Evolutionary conservation across 2,329 filamentous ascomycete genomes (phyloP).

Genomic region (Aphanocladium album): DNA sequence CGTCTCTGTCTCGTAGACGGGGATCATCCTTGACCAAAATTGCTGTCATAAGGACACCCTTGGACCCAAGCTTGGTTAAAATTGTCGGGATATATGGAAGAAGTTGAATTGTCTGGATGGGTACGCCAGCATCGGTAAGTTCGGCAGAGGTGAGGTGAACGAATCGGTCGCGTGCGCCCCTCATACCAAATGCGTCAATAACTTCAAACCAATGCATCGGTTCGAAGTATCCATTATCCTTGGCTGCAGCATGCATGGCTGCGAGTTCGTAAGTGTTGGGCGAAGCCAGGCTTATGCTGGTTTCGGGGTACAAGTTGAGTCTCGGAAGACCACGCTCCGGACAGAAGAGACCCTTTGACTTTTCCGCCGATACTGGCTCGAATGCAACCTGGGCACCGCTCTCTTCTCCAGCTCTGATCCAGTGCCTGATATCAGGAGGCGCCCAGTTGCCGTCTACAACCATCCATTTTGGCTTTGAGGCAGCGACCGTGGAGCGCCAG

Average conservation of each 20-base stretch:
- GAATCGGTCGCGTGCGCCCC: slow-evolving; percentile 67
- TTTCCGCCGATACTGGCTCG: slow-evolving; percentile 83
- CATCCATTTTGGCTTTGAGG: slow-evolving; percentile 64
- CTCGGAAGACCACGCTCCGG: slow-evolving; percentile 31
- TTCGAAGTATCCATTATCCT: slow-evolving; percentile 62
- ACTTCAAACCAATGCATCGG: slow-evolving; percentile 69
- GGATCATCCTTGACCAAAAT: slow-evolving; percentile 64
- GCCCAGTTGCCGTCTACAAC: slow-evolving; percentile 88
- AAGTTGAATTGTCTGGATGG: slow-evolving; percentile 77
- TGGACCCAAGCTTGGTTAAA: slow-evolving; percentile 72
- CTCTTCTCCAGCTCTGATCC: slow-evolving; percentile 58
- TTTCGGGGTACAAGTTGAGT: slow-evolving; percentile 51
- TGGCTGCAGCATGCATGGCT: slow-evolving; percentile 71
- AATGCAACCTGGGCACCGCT: slow-evolving; percentile 62
- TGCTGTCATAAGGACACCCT: slow-evolving; percentile 71
- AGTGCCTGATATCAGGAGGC: slow-evolving; percentile 57
- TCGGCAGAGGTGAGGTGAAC: slow-evolving; percentile 58
- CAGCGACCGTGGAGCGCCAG: slow-evolving; percentile 56
- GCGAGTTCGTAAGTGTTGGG: slow-evolving; percentile 80
- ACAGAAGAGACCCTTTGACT: slow-evolving; percentile 66
- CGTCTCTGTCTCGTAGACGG: slow-evolving; percentile 56
- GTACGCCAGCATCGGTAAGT: slow-evolving; percentile 74
- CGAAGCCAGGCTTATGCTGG: slow-evolving; percentile 68
- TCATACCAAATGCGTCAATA: slow-evolving; percentile 74
- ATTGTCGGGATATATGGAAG: slow-evolving; percentile 84